Evolutionary conservation across 192 early-diverging fungal genomes (phyloP).

Genomic region (Coemansia sp.): DNA sequence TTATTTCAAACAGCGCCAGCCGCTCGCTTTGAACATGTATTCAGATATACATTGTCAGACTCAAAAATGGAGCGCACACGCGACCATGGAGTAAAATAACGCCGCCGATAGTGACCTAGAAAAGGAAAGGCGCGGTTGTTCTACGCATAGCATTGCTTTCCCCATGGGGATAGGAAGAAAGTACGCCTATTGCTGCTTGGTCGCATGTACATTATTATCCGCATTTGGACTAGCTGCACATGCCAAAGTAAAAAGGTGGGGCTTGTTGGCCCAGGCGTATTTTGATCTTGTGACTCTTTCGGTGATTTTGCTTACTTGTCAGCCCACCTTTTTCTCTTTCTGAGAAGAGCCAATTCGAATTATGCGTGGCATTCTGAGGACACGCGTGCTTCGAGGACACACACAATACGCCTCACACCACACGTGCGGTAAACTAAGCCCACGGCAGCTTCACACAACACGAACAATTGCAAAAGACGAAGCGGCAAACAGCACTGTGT

Average conservation of each 20-base stretch:
- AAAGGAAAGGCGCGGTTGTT: neutral
- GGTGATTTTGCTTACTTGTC: neutral
- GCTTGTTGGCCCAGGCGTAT: too few relatives aligned
- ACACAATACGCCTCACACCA: neutral
- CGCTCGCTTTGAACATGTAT: neutral
- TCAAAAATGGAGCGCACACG: neutral
- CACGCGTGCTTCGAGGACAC: neutral
- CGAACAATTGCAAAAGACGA: neutral
- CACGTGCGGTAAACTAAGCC: neutral
- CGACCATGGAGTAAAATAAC: neutral
- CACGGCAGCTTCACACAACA: neutral
- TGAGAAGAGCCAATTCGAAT: neutral
- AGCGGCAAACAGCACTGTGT: constrained; percentile 8
- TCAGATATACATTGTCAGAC: neutral
- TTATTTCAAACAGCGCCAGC: neutral
- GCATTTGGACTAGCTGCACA: neutral
- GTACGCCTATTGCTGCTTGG: neutral
- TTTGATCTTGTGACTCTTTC: neutral
- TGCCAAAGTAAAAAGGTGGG: neutral
- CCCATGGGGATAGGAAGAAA: neutral
- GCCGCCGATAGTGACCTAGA: neutral
- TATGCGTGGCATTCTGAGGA: neutral
- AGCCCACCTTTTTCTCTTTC: neutral
- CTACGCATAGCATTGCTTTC: neutral
- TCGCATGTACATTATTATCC: neutral